Conservation (phyloP, 352 stramenopile genomes). For the Halophytophthora polymorphica region DNA sequence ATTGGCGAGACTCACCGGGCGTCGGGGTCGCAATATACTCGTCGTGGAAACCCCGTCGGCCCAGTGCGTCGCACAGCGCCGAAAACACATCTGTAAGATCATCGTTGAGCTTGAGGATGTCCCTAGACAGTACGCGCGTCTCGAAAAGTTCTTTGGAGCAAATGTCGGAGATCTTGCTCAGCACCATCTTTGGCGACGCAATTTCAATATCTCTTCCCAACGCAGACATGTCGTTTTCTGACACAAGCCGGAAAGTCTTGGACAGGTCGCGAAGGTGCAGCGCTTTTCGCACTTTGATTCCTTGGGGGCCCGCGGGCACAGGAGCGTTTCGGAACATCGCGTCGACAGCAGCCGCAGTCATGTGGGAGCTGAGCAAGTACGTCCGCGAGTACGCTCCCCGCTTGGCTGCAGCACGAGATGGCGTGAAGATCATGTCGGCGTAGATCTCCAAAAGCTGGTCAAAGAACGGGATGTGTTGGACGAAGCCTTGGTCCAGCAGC, state of each 20-base stretch:
- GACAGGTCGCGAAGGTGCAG: conserved; percentile 26
- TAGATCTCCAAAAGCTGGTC: conserved; percentile 25
- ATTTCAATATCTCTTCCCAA: conserved; percentile 7
- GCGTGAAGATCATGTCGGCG: conserved; percentile 26
- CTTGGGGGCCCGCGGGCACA: conserved; percentile 1
- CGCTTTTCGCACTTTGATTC: conserved; percentile 17
- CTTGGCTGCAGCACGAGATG: conserved; percentile 16
- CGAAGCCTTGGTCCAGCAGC: conserved; percentile 11
- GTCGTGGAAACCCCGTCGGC: conserved; percentile 14
- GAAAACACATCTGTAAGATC: conserved; percentile 29
- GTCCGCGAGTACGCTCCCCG: conserved; percentile 20
- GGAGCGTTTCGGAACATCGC: conserved; percentile 13
- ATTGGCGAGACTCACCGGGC: conserved; percentile 12
- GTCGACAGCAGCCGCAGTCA: conserved; percentile 21
- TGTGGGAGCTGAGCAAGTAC: conserved; percentile 25
- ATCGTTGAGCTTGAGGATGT: conserved; percentile 30
- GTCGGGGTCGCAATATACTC: conserved; percentile 12
- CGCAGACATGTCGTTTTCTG: conserved; percentile 20
- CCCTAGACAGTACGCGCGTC: conserved; percentile 28
- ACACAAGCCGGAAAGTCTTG: conserved; percentile 16
- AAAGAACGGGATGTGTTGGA: conserved; percentile 17
- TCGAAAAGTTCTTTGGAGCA: conserved; percentile 22
- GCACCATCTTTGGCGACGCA: conserved; percentile 15
- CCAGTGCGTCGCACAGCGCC: conserved; percentile 24
- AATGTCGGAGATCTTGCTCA: conserved; percentile 15